These are phyloP conservation scores for Pyrenochaeta sp. DNA, from an alignment of 2,329 filamentous ascomycete species.

Conservation along the genomic window DNA sequence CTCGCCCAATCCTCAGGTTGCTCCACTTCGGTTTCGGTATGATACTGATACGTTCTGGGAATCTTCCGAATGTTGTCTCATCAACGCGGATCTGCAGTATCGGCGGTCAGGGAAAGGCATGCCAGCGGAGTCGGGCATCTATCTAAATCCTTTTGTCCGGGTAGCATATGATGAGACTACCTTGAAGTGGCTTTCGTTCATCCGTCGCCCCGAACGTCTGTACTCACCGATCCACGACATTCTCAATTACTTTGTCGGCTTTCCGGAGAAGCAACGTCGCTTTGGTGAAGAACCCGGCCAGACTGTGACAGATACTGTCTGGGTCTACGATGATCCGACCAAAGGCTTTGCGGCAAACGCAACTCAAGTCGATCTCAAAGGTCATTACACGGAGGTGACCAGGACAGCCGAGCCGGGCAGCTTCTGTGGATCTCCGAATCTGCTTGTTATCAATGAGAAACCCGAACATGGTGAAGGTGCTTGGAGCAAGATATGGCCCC, in stretches of 20 bases:
- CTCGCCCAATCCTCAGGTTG: conserved; percentile 28
- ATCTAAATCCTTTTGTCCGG: conserved; percentile 78
- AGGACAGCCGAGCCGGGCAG: conserved; percentile 60
- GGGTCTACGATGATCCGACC: conserved; percentile 53
- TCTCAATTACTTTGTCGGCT: conserved; percentile 62
- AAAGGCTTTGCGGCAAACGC: conserved; percentile 34
- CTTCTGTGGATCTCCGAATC: conserved; percentile 64
- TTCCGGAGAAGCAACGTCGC: conserved; percentile 69
- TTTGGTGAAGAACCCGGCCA: conserved; percentile 67
- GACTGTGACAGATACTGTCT: conserved; percentile 61
- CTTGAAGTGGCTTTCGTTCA: conserved; percentile 66
- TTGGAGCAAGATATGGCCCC: conserved; percentile 44
- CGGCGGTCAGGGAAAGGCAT: conserved; percentile 48
- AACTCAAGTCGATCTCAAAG: conserved; percentile 32
- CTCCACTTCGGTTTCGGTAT: conserved; percentile 56
- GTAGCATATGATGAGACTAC: conserved; percentile 71
- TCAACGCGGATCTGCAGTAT: conserved; percentile 56
- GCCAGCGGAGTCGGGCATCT: conserved; percentile 65
- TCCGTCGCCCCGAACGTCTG: conserved; percentile 71
- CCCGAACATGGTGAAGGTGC: conserved; percentile 40
- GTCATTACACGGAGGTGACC: conserved; percentile 49
- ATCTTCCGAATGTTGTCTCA: conserved; percentile 58
- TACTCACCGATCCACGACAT: conserved; percentile 68
- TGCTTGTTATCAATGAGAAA: conserved; percentile 58
- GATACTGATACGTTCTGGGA: conserved; percentile 57